A percentile compares a stretch with the other conserved stretches of the same genome.
phyloP scores from a whole-genome alignment of 345 rosid species.

The Acer campestre region DNA sequence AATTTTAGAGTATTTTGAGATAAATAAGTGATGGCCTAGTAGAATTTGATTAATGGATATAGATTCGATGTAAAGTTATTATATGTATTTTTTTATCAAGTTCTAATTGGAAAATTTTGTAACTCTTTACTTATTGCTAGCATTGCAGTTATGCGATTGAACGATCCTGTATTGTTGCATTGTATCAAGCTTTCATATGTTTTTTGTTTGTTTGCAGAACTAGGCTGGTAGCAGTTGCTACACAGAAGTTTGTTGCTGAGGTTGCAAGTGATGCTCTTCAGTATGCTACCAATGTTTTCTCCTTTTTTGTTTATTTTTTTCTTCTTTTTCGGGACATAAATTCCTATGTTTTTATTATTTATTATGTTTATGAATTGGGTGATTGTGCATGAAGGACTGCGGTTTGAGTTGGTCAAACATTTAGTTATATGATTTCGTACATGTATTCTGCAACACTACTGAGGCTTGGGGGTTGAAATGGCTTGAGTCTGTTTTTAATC shows the following conservation, averaged over 20 bases:
- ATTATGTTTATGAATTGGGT: background rate
- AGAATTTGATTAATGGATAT: too few species aligned
- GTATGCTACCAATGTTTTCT: constrained; percentile 42
- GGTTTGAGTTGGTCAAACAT: background rate
- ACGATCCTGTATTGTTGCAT: background rate
- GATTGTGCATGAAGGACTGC: background rate
- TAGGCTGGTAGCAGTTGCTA: constrained; percentile 93
- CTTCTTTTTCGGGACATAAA: background rate
- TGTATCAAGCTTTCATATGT: background rate
- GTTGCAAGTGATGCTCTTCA: constrained; percentile 90
- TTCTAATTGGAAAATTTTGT: background rate
- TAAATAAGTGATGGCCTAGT: too few species aligned
- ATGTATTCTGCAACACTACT: too few species aligned
- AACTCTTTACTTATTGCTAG: background rate
- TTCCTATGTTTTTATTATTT: background rate
- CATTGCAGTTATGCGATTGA: background rate
- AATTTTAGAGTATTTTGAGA: background rate
- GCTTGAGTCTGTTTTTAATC: background rate
- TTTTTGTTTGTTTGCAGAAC: constrained; percentile 47
- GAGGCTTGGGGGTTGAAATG: background rate
- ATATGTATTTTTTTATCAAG: background rate
- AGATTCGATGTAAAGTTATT: too few species aligned
- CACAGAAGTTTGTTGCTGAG: constrained; percentile 93
- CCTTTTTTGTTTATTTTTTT: background rate
- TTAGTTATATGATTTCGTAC: background rate